A percentile compares a stretch with the other conserved stretches of the same genome.
phyloP scores from a whole-genome alignment of 768 basidiomycete genomes.

The Phallus indusiatus region DNA sequence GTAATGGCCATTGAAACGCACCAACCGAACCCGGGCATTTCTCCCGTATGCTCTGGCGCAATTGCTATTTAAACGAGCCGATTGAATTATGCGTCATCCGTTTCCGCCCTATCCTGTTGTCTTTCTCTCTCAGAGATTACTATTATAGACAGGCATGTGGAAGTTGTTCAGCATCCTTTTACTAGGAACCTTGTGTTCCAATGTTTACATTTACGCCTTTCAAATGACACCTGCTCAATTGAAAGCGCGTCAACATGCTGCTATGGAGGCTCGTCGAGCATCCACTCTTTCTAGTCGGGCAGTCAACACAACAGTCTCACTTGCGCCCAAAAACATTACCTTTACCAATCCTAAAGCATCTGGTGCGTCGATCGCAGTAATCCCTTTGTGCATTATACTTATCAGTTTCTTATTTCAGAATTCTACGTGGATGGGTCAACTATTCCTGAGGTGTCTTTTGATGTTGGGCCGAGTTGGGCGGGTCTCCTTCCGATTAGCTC shows the following conservation, averaged over 20 bases:
- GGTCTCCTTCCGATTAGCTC: conserved; percentile 64
- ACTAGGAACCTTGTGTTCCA: background rate
- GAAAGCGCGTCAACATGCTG: conserved; percentile 3
- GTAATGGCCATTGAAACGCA: too few relatives aligned
- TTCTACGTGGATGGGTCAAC: conserved; percentile 60
- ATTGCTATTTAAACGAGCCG: too few relatives aligned
- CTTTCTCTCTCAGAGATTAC: too few relatives aligned
- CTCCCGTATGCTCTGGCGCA: too few relatives aligned
- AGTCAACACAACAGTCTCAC: background rate
- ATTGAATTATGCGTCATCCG: too few relatives aligned
- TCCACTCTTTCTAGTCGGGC: background rate
- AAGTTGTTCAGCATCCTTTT: background rate
- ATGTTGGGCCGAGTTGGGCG: conserved; percentile 68
- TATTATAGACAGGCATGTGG: background rate
- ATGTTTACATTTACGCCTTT: background rate
- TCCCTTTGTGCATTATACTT: background rate
- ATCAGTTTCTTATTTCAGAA: conserved; percentile 29
- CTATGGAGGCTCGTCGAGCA: conserved; percentile 1
- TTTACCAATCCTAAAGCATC: conserved; percentile 60
- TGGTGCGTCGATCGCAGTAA: conserved; percentile 26
- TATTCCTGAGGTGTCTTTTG: conserved; percentile 63
- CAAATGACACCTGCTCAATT: conserved; percentile 6
- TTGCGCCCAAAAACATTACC: conserved; percentile 50
- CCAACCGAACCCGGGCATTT: too few relatives aligned
- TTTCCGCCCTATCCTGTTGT: too few relatives aligned